Conservation (phyloP, 257 asterid genomes). For the Solanum paucissectum region DNA sequence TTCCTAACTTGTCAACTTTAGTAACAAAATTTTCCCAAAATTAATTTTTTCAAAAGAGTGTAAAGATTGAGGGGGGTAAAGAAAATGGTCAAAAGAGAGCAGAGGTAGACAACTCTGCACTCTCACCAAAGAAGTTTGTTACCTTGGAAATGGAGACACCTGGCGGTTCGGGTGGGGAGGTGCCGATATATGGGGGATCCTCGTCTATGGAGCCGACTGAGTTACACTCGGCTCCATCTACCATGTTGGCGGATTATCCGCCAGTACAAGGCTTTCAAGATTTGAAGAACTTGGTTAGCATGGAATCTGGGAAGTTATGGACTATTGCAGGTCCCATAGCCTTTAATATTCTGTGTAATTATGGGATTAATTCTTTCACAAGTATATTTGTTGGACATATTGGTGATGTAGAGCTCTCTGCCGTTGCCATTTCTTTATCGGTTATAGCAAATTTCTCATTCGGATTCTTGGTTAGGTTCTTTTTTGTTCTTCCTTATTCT, state of each 20-base stretch:
- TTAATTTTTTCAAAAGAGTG: background rate
- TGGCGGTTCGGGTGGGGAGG: background rate
- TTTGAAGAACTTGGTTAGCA: constrained; percentile 17
- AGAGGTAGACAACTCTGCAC: constrained; percentile 51
- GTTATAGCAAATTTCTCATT: constrained; percentile 82
- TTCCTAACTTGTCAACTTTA: background rate
- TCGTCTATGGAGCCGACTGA: constrained; percentile 5
- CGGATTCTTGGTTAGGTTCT: constrained; percentile 80
- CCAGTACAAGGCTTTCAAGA: constrained; percentile 34
- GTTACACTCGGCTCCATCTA: constrained; percentile 81
- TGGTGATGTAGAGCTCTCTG: constrained; percentile 90
- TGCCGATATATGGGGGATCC: background rate
- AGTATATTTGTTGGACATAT: constrained; percentile 82
- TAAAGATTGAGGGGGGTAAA: constrained; percentile 42
- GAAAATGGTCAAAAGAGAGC: constrained; percentile 34
- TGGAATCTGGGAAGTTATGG: constrained; percentile 74
- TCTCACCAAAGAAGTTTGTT: constrained; percentile 14
- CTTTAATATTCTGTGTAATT: constrained; percentile 82
- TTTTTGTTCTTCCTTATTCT: background rate
- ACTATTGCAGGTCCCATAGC: constrained; percentile 84
- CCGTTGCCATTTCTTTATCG: constrained; percentile 76
- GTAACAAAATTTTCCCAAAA: background rate
- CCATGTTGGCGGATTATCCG: constrained; percentile 48
- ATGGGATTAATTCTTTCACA: constrained; percentile 83
- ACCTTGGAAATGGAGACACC: constrained; percentile 43